Evolutionary conservation across 306 rosid species (phyloP).

Genomic region (Luffa acutangula): DNA sequence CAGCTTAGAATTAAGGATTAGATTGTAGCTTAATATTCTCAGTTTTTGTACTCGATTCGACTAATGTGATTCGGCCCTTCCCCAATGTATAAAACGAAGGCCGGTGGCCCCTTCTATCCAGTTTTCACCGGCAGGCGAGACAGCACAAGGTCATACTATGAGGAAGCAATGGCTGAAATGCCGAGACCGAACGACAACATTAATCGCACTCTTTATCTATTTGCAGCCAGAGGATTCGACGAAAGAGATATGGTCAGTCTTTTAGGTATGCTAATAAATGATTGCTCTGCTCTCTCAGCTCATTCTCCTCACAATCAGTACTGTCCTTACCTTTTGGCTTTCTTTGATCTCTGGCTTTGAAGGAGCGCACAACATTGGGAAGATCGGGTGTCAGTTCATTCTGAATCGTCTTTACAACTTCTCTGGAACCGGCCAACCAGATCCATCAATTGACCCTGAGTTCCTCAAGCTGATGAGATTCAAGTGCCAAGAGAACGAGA

Average conservation of each 20-base stretch:
- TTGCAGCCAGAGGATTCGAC: slow-evolving; percentile 52
- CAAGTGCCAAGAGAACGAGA: slow-evolving; percentile 25
- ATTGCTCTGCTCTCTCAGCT: background rate
- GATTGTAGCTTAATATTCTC: background rate
- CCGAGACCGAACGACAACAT: slow-evolving; percentile 61
- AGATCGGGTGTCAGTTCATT: slow-evolving; percentile 62
- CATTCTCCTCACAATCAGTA: background rate
- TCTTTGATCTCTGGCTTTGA: slow-evolving; percentile 17
- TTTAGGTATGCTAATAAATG: slow-evolving; percentile 33
- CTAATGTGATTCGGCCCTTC: background rate
- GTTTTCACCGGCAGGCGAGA: slow-evolving; percentile 68
- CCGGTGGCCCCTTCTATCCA: slow-evolving; percentile 86
- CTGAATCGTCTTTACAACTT: slow-evolving; percentile 50
- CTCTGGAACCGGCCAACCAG: slow-evolving; percentile 54
- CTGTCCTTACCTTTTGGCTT: background rate
- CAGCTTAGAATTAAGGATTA: background rate
- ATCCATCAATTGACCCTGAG: slow-evolving; percentile 48
- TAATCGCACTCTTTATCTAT: slow-evolving; percentile 44
- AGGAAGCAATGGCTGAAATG: slow-evolving; percentile 47
- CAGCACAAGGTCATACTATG: slow-evolving; percentile 38
- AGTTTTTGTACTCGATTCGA: background rate
- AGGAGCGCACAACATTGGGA: slow-evolving; percentile 88
- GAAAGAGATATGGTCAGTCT: slow-evolving; percentile 86
- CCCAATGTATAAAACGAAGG: slow-evolving; percentile 21
- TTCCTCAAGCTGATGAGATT: slow-evolving; percentile 45